Conservation (phyloP, 148 eudicot species). For the Cornus florida region DNA sequence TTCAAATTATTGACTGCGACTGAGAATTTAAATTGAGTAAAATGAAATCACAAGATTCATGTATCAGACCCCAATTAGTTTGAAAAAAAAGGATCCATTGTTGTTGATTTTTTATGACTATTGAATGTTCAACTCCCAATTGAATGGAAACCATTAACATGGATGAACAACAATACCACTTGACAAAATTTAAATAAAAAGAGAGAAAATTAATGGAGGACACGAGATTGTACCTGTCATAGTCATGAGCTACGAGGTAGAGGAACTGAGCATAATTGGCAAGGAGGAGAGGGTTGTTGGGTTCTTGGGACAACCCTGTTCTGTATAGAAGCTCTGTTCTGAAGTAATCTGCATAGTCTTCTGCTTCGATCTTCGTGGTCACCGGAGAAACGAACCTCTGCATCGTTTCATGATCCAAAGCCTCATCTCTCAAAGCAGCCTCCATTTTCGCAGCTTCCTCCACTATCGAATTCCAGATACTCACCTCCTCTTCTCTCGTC, state of each 20-base stretch:
- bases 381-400: slow-evolving; percentile 79
- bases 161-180: no score
- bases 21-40: no score
- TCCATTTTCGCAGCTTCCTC: slow-evolving; percentile 74
- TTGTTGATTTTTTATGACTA: no score
- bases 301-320: slow-evolving; percentile 55
- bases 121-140: no score
- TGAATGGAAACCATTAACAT: no score
- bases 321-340: slow-evolving; percentile 62
- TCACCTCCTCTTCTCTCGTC: slow-evolving; percentile 32
- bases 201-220: neutral
- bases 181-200: neutral
- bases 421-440: slow-evolving; percentile 34
- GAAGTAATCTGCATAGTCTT: slow-evolving; percentile 42
- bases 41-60: no score
- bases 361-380: slow-evolving; percentile 45
- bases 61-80: no score
- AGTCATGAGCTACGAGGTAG: slow-evolving; percentile 73
- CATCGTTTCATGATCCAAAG: slow-evolving; percentile 54
- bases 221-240: slow-evolving; percentile 54
- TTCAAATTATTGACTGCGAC: no score
- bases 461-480: slow-evolving; percentile 54
- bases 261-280: slow-evolving; percentile 92
- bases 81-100: no score
- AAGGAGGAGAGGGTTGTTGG: slow-evolving; percentile 60